Conservation (phyloP, 345 rosid genomes). For the Syzygium grande region DNA sequence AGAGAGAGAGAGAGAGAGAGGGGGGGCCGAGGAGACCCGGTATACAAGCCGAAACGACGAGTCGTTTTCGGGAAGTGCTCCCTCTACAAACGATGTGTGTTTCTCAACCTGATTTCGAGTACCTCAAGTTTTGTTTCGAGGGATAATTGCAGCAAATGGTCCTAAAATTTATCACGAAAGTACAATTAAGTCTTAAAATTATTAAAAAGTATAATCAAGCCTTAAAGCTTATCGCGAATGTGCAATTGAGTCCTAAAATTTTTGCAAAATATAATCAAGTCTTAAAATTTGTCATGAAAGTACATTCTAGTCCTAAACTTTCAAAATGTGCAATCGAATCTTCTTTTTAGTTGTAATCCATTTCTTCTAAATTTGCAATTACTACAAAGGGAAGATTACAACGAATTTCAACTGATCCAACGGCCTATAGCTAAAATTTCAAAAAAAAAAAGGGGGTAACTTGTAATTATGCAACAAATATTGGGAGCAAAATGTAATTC, state of each 20-base stretch:
- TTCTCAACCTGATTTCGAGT: rapidly evolving
- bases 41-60: neutral
- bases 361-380: too few relatives aligned
- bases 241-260: too few relatives aligned
- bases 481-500: too few relatives aligned
- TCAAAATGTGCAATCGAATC: too few relatives aligned
- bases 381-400: neutral
- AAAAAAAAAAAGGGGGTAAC: too few relatives aligned
- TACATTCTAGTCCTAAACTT: too few relatives aligned
- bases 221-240: too few relatives aligned
- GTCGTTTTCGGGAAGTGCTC: neutral
- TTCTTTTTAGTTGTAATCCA: too few relatives aligned
- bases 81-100: neutral
- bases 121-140: neutral
- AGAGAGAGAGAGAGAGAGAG: neutral
- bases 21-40: neutral
- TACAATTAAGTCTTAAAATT: rapidly evolving
- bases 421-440: neutral
- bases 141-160: too few relatives aligned
- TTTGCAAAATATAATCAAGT: too few relatives aligned
- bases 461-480: too few relatives aligned
- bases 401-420: neutral
- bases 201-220: rapidly evolving
- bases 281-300: too few relatives aligned
- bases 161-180: rapidly evolving